Evolutionary conservation across 805 yeast species (phyloP), one percentile per base, ranked within the genome.

Genomic region (Saccharomycopsis amapae): DNA sequence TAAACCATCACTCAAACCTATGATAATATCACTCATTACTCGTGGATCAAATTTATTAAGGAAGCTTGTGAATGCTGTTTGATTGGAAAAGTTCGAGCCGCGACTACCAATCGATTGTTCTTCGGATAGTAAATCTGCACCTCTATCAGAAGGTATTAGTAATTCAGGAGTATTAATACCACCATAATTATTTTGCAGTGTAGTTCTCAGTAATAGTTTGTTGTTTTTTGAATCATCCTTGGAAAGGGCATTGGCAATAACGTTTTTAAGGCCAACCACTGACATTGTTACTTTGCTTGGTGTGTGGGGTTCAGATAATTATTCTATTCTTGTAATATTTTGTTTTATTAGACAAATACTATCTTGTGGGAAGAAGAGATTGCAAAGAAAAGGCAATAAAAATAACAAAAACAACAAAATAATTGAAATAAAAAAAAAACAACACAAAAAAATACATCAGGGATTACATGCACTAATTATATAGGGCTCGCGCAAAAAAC

Each of bases 1-100:
- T 54, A 90, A 73, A 3, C 98, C 98, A 62, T 90, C 98, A 30
- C 93, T 81, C 42, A 90, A 75, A 4, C 98, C 98, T 59, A 90
- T 90, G 55, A 90, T 87, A 46, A 85, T 73, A 62, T 90, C 97
- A 38, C 93, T 81, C 82, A 90, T 85, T 22, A 89, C 89, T 62
- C 98, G 78, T 7, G 98, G 98, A 60, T 84, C 93, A 43, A 84
- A 71, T 38, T 67, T 73, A 32, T 71, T 72, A 50, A 80, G 69
- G 31, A 78, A 56, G 56, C 62, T 60, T 2, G 40, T 22, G 13
- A 37, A 28, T 4, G 34, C 5, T 13, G 44, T 12, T 20, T 41
- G 13, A 24, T 25, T 20, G 9, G 34, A 17, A 10, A 12, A 38
- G 5, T 39, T 38, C 19, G 15, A 13, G 7, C 23, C 23, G 5